phyloP scores from a whole-genome alignment of 495 filamentous ascomycete species.

The Copromyces sp. region DNA sequence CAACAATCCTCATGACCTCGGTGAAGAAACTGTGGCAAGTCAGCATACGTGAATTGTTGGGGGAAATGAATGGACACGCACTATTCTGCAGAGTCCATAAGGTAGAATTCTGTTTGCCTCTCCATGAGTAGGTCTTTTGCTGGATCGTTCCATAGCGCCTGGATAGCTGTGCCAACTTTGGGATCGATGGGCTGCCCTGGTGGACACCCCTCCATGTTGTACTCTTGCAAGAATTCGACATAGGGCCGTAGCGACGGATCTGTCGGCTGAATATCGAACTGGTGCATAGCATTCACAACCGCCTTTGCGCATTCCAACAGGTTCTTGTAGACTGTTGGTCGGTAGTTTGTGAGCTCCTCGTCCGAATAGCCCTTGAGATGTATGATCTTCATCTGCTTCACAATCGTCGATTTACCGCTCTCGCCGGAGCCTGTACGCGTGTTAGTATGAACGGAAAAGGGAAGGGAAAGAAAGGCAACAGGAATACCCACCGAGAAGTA shows the following conservation, averaged over 20 bases:
- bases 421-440: slow-evolving; percentile 75
- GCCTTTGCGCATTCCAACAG: slow-evolving; percentile 91
- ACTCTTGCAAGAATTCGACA: slow-evolving; percentile 72
- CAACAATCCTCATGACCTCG: slow-evolving; percentile 77
- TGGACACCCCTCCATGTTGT: slow-evolving; percentile 82
- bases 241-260: slow-evolving; percentile 60
- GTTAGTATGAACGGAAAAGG: background rate
- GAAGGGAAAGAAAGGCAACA: slow-evolving; percentile 5
- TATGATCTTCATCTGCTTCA: slow-evolving; percentile 99
- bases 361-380: slow-evolving; percentile 92
- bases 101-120: slow-evolving; percentile 92
- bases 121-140: slow-evolving; percentile 79
- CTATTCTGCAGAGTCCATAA: slow-evolving; percentile 99
- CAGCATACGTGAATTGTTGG: background rate
- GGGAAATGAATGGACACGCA: slow-evolving; percentile 36
- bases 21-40: slow-evolving; percentile 72
- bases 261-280: slow-evolving; percentile 71
- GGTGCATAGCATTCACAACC: slow-evolving; percentile 75
- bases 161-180: slow-evolving; percentile 71
- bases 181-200: slow-evolving; percentile 61
- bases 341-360: slow-evolving; percentile 86
- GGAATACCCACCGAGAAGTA: slow-evolving; percentile 66
- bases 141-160: slow-evolving; percentile 81
- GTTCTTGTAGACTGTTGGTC: slow-evolving; percentile 95
- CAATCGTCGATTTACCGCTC: slow-evolving; percentile 97